Evolutionary conservation across 2,329 filamentous ascomycete species (phyloP).

Genomic region (Corinectria fuckeliana): DNA sequence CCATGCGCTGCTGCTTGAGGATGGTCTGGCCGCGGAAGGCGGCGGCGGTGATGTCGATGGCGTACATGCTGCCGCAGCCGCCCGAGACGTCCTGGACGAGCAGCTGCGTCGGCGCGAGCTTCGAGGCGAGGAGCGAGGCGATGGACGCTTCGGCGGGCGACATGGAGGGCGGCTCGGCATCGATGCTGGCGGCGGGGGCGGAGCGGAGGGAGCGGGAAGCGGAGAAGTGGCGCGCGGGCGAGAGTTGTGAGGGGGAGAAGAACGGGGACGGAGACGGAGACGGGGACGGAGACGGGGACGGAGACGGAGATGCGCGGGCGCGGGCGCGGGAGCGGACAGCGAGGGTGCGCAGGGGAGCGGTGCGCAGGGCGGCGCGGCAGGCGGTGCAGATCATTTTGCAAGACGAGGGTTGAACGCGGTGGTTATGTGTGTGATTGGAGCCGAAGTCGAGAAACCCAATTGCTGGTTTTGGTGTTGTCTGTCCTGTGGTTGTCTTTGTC

Average conservation of each 20-base stretch:
- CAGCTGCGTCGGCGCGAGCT: slow-evolving; percentile 58
- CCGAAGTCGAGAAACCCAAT: background rate
- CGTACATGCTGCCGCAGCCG: slow-evolving; percentile 88
- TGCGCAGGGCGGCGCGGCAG: slow-evolving; percentile 36
- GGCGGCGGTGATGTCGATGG: slow-evolving; percentile 76
- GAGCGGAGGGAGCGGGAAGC: slow-evolving; percentile 7
- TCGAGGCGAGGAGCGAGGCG: slow-evolving; percentile 59
- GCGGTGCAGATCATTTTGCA: slow-evolving; percentile 34
- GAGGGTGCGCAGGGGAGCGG: slow-evolving; percentile 21
- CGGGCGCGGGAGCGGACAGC: slow-evolving; percentile 7
- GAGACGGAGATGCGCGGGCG: background rate
- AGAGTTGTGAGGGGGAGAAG: slow-evolving; percentile 22
- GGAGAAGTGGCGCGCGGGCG: slow-evolving; percentile 6
- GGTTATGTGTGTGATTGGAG: background rate
- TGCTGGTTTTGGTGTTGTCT: background rate
- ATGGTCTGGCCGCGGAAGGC: slow-evolving; percentile 74
- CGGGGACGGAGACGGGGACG: slow-evolving; percentile 10
- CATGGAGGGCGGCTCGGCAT: slow-evolving; percentile 40
- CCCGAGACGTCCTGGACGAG: slow-evolving; percentile 82
- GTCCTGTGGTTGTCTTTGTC: no score
- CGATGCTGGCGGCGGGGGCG: slow-evolving; percentile 13
- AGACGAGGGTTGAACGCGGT: background rate
- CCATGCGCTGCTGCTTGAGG: slow-evolving; percentile 83
- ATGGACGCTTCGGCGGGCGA: slow-evolving; percentile 63
- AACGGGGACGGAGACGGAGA: slow-evolving; percentile 1